These are phyloP conservation scores for Ceratocystis eucalypticola DNA, from an alignment of 2,329 filamentous ascomycete species.

Conservation along the genomic window DNA sequence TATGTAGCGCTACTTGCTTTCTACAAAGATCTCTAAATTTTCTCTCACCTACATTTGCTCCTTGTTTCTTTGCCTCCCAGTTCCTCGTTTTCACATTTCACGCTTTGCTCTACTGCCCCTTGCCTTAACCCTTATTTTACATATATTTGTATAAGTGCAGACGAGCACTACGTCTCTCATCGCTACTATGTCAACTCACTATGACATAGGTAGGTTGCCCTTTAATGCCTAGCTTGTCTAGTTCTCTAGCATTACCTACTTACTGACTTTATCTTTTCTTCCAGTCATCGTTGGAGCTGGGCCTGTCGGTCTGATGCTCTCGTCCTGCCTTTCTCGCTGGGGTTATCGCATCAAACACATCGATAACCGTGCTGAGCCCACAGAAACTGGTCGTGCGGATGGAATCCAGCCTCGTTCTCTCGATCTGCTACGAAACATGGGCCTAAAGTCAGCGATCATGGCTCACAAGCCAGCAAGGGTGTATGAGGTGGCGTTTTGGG, in stretches of 20 bases:
- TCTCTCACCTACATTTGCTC: not conserved
- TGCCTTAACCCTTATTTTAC: not conserved
- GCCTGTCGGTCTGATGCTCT: conserved; percentile 75
- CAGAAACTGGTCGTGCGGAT: conserved; percentile 72
- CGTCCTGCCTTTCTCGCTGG: conserved; percentile 78
- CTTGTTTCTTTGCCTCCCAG: not conserved
- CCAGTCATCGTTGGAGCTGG: conserved; percentile 77
- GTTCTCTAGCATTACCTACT: conserved; percentile 20
- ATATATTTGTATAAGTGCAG: not conserved
- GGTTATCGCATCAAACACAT: conserved; percentile 93
- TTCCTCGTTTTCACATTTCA: not conserved
- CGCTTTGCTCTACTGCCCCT: not conserved
- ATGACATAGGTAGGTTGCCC: conserved; percentile 34
- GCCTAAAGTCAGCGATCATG: conserved; percentile 78
- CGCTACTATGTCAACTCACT: conserved; percentile 22
- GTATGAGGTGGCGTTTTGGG: conserved; percentile 64
- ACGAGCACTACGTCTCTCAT: not conserved
- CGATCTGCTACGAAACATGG: conserved; percentile 79
- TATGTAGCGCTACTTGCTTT: not conserved
- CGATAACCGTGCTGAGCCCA: conserved; percentile 77
- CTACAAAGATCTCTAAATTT: not conserved
- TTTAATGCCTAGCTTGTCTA: conserved; percentile 17
- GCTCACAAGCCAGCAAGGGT: conserved; percentile 75
- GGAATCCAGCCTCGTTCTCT: conserved; percentile 83
- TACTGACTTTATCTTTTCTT: conserved; percentile 21